These are phyloP conservation scores for Brassica carinata DNA, from an alignment of 345 rosid species.

Conservation along the genomic window DNA sequence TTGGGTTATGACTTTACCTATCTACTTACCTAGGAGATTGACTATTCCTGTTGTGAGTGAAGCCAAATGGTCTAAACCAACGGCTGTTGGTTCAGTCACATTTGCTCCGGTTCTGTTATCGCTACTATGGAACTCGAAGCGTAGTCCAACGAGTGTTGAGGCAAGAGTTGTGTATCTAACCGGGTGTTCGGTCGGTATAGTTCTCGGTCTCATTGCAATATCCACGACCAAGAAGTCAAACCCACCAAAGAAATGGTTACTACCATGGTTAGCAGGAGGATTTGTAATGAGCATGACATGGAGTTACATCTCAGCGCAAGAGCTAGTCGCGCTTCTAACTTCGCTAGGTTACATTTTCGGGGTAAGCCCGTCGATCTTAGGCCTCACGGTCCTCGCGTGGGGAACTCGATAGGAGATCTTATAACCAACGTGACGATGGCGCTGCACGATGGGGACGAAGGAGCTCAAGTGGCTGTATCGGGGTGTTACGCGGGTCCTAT, in stretches of 20 bases:
- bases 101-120: constrained; percentile 76
- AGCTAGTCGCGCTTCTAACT: constrained; percentile 70
- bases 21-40: constrained; percentile 75
- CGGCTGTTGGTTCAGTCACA: constrained; percentile 63
- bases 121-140: constrained; percentile 48
- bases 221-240: constrained; percentile 52
- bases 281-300: constrained; percentile 86
- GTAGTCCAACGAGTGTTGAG: constrained; percentile 38
- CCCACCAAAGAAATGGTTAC: constrained; percentile 67
- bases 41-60: constrained; percentile 78
- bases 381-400: constrained; percentile 92
- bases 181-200: constrained; percentile 58
- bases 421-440: constrained; percentile 84
- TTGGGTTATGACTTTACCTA: constrained; percentile 63
- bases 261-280: constrained; percentile 81
- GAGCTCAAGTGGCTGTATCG: constrained; percentile 82
- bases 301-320: constrained; percentile 87
- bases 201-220: constrained; percentile 62
- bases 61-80: constrained; percentile 77
- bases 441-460: constrained; percentile 67
- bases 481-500: constrained; percentile 96
- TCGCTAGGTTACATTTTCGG: constrained; percentile 68
- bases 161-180: constrained; percentile 46
- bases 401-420: constrained; percentile 90
- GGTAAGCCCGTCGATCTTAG: constrained; percentile 78